Percentiles rank a stretch among this genome's conserved stretches.
phyloP scores from a whole-genome alignment of 2,329 filamentous ascomycete species.

The Monosporascus sp. region DNA sequence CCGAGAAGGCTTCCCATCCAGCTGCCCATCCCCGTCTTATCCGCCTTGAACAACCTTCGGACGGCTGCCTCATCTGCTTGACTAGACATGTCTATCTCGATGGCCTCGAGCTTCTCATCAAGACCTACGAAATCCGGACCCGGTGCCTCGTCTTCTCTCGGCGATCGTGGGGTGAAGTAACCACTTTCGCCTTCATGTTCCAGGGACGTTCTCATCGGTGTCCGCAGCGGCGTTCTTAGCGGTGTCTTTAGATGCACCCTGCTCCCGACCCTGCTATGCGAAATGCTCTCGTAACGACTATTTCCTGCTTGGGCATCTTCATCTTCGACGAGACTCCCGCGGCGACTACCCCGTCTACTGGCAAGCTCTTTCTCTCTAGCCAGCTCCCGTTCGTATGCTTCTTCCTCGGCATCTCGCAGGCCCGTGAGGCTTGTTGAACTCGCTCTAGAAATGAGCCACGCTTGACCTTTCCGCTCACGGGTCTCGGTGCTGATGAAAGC shows the following conservation, averaged over 20 bases:
- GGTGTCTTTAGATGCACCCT: slow-evolving; percentile 40
- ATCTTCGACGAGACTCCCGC: slow-evolving; percentile 38
- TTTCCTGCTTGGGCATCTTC: slow-evolving; percentile 33
- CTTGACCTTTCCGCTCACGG: slow-evolving; percentile 63
- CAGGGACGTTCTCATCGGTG: background rate
- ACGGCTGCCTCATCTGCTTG: slow-evolving; percentile 56
- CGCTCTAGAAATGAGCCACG: slow-evolving; percentile 61
- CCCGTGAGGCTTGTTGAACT: slow-evolving; percentile 59
- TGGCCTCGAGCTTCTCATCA: slow-evolving; percentile 53
- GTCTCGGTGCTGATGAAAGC: slow-evolving; percentile 57
- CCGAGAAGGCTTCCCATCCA: slow-evolving; percentile 56
- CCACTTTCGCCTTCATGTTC: slow-evolving; percentile 35
- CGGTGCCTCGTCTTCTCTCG: slow-evolving; percentile 26
- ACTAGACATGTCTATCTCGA: slow-evolving; percentile 41
- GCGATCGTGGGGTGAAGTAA: slow-evolving; percentile 33
- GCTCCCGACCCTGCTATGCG: slow-evolving; percentile 39
- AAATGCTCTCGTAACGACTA: slow-evolving; percentile 45
- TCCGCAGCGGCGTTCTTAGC: background rate
- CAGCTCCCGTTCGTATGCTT: slow-evolving; percentile 46
- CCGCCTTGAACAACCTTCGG: slow-evolving; percentile 49
- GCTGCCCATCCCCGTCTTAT: slow-evolving; percentile 46
- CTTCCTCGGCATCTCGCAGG: slow-evolving; percentile 46
- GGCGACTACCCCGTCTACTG: slow-evolving; percentile 44
- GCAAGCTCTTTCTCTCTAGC: slow-evolving; percentile 44
- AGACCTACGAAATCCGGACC: slow-evolving; percentile 61